A percentile compares a stretch with the other conserved stretches of the same genome.
Conservation (phyloP, 2,329 filamentous ascomycete species). For the Passalora sequoiae region DNA sequence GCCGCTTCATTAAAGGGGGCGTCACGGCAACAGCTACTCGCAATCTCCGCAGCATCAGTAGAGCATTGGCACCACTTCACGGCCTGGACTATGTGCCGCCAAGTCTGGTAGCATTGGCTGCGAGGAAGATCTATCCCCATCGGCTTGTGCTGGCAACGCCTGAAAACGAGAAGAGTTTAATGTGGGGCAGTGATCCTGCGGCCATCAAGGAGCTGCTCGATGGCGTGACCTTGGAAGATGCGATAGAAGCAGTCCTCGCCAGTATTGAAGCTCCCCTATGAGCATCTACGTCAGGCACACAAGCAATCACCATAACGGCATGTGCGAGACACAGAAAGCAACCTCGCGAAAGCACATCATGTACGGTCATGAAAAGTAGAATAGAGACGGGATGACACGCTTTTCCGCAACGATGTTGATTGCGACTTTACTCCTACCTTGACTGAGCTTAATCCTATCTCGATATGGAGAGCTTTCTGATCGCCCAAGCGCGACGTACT, state of each 20-base stretch:
- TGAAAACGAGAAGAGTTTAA: slow-evolving; percentile 75
- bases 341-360: too few species aligned
- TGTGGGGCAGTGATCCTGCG: slow-evolving; percentile 78
- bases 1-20: slow-evolving; percentile 75
- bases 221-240: slow-evolving; percentile 50
- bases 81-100: slow-evolving; percentile 76
- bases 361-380: too few species aligned
- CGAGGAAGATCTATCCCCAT: slow-evolving; percentile 82
- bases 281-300: too few species aligned
- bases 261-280: slow-evolving; percentile 52
- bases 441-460: too few species aligned
- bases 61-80: slow-evolving; percentile 75
- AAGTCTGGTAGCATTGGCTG: slow-evolving; percentile 74
- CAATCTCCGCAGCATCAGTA: slow-evolving; percentile 56
- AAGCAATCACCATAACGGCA: too few species aligned
- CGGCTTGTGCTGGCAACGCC: slow-evolving; percentile 66
- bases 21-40: slow-evolving; percentile 73
- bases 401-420: too few species aligned
- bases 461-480: too few species aligned
- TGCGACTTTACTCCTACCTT: too few species aligned
- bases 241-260: slow-evolving; percentile 55
- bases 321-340: too few species aligned
- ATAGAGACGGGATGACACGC: too few species aligned
- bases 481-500: too few species aligned
- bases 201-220: slow-evolving; percentile 65